A percentile compares a stretch with the other conserved stretches of the same genome.
Conservation (phyloP, 371 early-diverging fungal species). For the Apophysomyces ossiformis region DNA sequence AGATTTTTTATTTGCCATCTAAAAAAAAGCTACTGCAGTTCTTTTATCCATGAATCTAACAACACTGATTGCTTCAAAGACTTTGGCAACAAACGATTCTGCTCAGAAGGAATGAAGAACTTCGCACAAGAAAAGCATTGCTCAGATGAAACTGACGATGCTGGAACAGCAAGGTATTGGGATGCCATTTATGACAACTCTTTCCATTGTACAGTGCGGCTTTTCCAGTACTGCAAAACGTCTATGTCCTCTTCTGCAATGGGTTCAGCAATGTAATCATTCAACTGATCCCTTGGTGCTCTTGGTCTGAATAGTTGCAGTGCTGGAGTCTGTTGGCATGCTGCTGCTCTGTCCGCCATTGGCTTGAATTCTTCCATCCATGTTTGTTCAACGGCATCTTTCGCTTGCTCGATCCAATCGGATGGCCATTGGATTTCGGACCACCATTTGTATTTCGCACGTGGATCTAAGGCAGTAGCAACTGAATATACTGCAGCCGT, state of each 20-base stretch:
- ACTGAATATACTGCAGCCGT: too few relatives aligned
- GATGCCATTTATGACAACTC: not conserved
- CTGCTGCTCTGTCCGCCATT: not conserved
- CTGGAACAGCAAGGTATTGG: not conserved
- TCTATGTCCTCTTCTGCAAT: not conserved
- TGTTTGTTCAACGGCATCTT: not conserved
- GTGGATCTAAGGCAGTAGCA: not conserved
- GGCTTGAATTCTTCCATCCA: not conserved
- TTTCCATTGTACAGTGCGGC: not conserved
- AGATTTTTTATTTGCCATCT: not conserved
- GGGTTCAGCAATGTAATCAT: not conserved
- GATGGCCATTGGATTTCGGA: not conserved
- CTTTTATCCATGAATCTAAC: not conserved
- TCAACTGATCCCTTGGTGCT: not conserved
- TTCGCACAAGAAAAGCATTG: not conserved
- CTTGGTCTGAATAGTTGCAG: not conserved
- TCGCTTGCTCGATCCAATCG: not conserved
- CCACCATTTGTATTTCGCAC: not conserved
- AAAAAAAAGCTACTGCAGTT: not conserved
- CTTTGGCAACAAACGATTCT: not conserved
- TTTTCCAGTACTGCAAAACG: not conserved
- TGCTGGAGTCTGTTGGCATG: not conserved
- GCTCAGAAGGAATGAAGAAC: not conserved
- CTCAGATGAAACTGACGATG: not conserved
- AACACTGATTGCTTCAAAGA: not conserved